Conservation (phyloP, 1,284 basidiomycete species). For the Ceratobasidium sp. region DNA sequence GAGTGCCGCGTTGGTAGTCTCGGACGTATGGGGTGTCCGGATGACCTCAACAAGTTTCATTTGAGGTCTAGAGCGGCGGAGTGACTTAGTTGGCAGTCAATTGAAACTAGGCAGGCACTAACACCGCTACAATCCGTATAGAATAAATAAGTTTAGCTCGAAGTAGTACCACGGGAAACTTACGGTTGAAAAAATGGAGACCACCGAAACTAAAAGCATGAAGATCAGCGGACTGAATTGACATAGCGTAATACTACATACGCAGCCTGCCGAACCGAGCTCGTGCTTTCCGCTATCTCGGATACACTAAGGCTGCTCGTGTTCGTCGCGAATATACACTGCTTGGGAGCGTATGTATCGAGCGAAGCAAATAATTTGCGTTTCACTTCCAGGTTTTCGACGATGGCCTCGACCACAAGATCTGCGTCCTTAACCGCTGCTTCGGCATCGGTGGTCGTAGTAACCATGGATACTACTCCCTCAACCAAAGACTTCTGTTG, state of each 20-base stretch:
- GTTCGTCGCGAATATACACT: conserved; percentile 65
- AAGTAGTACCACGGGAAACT: conserved; percentile 25
- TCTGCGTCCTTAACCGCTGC: conserved; percentile 61
- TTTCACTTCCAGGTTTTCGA: conserved; percentile 65
- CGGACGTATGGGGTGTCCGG: conserved; percentile 58
- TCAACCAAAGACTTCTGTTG: conserved; percentile 53
- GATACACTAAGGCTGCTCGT: conserved; percentile 63
- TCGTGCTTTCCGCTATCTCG: conserved; percentile 59
- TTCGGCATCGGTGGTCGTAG: conserved; percentile 60
- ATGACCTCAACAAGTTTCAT: conserved; percentile 69
- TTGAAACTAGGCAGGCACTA: not conserved
- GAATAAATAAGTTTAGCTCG: not conserved
- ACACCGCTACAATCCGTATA: conserved; percentile 44
- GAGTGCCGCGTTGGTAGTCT: conserved; percentile 59
- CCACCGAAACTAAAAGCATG: conserved; percentile 55
- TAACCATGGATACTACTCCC: conserved; percentile 58
- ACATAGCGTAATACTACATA: conserved; percentile 44
- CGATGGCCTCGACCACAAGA: conserved; percentile 67
- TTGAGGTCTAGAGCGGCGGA: conserved; percentile 51
- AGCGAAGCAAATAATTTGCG: conserved; percentile 63
- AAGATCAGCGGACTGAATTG: not conserved
- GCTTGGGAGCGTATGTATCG: conserved; percentile 58
- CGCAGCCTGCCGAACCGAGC: conserved; percentile 54
- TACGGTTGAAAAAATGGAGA: conserved; percentile 64
- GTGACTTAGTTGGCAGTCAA: not conserved